These are phyloP conservation scores for Austroboletus sp. DNA, from an alignment of 1,284 basidiomycete species.

Conservation along the genomic window DNA sequence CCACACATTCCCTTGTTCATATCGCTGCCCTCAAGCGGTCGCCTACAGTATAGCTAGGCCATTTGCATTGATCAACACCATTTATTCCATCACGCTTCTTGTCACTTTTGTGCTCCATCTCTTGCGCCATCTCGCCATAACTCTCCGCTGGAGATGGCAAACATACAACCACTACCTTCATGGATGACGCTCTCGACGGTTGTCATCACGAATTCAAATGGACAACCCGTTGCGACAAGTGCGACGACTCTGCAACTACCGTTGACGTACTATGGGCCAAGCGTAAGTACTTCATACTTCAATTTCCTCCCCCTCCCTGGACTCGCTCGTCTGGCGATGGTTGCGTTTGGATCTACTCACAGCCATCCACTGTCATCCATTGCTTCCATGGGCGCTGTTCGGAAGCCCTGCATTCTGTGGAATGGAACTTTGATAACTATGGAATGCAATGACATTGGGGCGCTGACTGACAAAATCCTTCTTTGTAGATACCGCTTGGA, in stretches of 20 bases:
- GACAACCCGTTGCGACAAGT: slow-evolving; percentile 46
- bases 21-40: slow-evolving; percentile 3
- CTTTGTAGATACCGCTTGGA: slow-evolving; percentile 58
- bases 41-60: background rate
- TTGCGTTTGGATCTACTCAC: background rate
- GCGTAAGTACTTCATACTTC: slow-evolving; percentile 43
- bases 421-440: background rate
- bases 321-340: background rate
- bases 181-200: slow-evolving; percentile 56
- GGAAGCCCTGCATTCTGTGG: background rate
- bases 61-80: slow-evolving; percentile 4
- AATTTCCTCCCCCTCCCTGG: background rate
- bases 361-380: background rate
- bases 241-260: slow-evolving; percentile 52
- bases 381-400: background rate
- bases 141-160: slow-evolving; percentile 33
- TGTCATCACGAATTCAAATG: slow-evolving; percentile 45
- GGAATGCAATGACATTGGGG: slow-evolving; percentile 9
- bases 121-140: background rate
- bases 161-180: slow-evolving; percentile 55
- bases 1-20: slow-evolving; percentile 25
- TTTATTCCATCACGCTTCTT: background rate
- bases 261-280: slow-evolving; percentile 67
- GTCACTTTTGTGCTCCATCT: slow-evolving; percentile 6
- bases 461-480: slow-evolving; percentile 9